Conservation (phyloP, 2,329 filamentous ascomycete species). For the Macrophomina phaseolina region DNA sequence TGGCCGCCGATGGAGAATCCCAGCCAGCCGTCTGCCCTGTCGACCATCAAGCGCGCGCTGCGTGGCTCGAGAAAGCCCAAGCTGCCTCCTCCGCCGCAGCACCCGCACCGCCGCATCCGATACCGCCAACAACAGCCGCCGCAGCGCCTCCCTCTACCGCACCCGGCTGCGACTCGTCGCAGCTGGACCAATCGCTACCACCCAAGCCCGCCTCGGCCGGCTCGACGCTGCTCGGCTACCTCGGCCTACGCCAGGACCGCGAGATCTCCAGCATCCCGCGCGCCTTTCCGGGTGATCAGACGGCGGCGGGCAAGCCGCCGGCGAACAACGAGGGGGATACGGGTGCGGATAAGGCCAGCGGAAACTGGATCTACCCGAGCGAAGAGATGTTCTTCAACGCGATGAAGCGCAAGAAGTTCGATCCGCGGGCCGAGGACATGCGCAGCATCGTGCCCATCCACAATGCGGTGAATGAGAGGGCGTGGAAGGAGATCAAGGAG, state of each 20-base stretch:
- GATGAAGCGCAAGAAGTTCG: slow-evolving; percentile 88
- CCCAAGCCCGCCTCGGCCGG: slow-evolving; percentile 32
- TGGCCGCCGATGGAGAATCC: slow-evolving; percentile 20
- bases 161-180: slow-evolving; percentile 46
- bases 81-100: slow-evolving; percentile 38
- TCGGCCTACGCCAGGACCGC: slow-evolving; percentile 62
- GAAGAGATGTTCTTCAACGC: slow-evolving; percentile 98
- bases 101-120: slow-evolving; percentile 38
- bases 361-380: slow-evolving; percentile 97
- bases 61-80: slow-evolving; percentile 77
- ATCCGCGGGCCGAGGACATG: slow-evolving; percentile 76
- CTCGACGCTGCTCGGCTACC: slow-evolving; percentile 28
- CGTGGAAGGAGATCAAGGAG: slow-evolving; percentile 87
- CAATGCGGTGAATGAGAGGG: slow-evolving; percentile 96
- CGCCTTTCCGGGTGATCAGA: slow-evolving; percentile 45
- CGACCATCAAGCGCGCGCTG: slow-evolving; percentile 84
- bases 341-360: slow-evolving; percentile 67
- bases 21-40: slow-evolving; percentile 69
- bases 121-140: slow-evolving; percentile 23
- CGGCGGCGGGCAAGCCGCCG: slow-evolving; percentile 45
- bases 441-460: slow-evolving; percentile 93
- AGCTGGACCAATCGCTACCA: slow-evolving; percentile 31
- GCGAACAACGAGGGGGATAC: slow-evolving; percentile 79
- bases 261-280: slow-evolving; percentile 77
- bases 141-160: slow-evolving; percentile 4